Evolutionary conservation across 495 filamentous ascomycete genomes (phyloP).

Genomic region (Xylaria palmicola): DNA sequence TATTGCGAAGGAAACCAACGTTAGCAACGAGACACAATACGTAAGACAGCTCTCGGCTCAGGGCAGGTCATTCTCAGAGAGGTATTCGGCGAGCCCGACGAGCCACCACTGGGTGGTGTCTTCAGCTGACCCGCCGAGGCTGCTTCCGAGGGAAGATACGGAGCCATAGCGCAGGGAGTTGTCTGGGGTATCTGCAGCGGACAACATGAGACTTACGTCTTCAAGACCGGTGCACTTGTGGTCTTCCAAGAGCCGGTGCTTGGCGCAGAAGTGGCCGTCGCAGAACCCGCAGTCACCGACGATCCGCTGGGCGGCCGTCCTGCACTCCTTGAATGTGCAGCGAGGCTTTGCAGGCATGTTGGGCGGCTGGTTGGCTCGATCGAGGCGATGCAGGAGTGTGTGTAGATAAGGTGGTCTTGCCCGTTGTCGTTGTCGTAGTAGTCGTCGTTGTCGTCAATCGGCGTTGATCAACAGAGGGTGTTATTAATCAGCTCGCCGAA

Average conservation of each 20-base stretch:
- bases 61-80: conserved; percentile 28
- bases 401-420: not conserved
- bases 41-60: conserved; percentile 21
- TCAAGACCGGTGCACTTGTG: conserved; percentile 93
- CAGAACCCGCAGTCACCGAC: conserved; percentile 97
- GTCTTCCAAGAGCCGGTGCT: conserved; percentile 88
- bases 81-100: conserved; percentile 43
- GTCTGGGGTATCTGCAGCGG: conserved; percentile 11
- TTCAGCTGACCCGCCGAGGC: not conserved
- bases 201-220: conserved; percentile 56
- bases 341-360: conserved; percentile 76
- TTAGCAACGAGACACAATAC: conserved; percentile 24
- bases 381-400: not conserved
- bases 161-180: conserved; percentile 1
- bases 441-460: no score
- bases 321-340: conserved; percentile 89
- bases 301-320: conserved; percentile 78
- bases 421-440: not conserved
- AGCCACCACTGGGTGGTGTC: conserved; percentile 46
- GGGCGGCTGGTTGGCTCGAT: conserved; percentile 23
- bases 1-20: conserved; percentile 19
- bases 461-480: no score
- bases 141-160: not conserved
- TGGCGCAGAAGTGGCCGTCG: conserved; percentile 87
- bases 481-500: not conserved